phyloP scores from a whole-genome alignment of 1,139 yeast species.

The Pichia inconspicua region DNA sequence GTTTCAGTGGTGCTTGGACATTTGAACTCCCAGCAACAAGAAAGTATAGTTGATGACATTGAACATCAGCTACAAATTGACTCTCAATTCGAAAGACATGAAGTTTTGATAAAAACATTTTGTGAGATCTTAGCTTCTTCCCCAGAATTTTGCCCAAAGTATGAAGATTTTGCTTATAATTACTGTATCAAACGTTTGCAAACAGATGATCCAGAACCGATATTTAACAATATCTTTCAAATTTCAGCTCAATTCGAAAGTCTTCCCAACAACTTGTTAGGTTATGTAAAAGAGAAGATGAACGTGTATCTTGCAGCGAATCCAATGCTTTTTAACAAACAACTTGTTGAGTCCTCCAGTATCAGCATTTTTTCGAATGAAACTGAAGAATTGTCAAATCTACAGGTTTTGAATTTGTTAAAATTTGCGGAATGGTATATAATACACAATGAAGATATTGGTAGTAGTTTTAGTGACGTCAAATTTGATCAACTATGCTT shows the following conservation, averaged over 20 bases:
- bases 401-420: constrained; percentile 10
- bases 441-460: constrained; percentile 13
- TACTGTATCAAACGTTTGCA: constrained; percentile 17
- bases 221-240: constrained; percentile 12
- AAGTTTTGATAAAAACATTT: constrained; percentile 25
- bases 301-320: constrained; percentile 6
- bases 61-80: constrained; percentile 1
- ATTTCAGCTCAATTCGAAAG: constrained; percentile 11
- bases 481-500: constrained; percentile 28
- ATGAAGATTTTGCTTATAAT: constrained; percentile 24
- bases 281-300: constrained; percentile 6
- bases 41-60: constrained; percentile 10
- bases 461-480: background rate
- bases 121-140: constrained; percentile 33
- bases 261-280: constrained; percentile 10
- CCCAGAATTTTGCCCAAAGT: constrained; percentile 22
- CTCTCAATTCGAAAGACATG: constrained; percentile 1
- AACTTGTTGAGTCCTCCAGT: constrained; percentile 1
- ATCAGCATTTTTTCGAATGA: background rate
- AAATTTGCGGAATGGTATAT: constrained; percentile 20
- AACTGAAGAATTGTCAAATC: constrained; percentile 7
- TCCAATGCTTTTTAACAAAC: constrained; percentile 15
- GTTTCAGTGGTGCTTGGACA: constrained; percentile 13
- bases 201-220: background rate
- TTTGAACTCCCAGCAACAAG: constrained; percentile 19